phyloP scores from a whole-genome alignment of 331 rosid genomes.

The Acacia pycnantha region DNA sequence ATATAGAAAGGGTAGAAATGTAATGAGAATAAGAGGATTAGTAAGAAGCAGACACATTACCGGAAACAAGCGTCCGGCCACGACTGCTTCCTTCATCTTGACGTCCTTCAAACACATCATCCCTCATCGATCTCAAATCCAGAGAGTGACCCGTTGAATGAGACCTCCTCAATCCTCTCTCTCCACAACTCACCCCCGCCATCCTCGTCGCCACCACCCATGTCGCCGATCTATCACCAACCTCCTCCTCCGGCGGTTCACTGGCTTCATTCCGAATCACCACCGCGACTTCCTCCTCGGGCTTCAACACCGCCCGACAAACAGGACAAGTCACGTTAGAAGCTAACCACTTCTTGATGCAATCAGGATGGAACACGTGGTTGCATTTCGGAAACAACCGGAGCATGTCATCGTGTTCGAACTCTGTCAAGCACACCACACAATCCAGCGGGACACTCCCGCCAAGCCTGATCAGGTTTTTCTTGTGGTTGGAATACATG shows the following conservation, averaged over 20 bases:
- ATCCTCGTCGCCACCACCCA: neutral
- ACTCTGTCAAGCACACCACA: conserved; percentile 59
- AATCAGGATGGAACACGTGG: conserved; percentile 53
- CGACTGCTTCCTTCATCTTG: neutral
- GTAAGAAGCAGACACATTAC: neutral
- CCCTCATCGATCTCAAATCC: conserved; percentile 15
- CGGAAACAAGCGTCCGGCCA: neutral
- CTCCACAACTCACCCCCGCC: neutral
- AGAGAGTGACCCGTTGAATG: conserved; percentile 34
- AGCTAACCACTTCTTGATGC: conserved; percentile 55
- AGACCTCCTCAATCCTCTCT: conserved; percentile 23
- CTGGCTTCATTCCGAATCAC: neutral
- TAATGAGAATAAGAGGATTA: neutral
- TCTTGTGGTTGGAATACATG: conserved; percentile 28
- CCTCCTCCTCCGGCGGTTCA: neutral
- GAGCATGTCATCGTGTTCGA: conserved; percentile 39
- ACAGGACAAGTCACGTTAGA: conserved; percentile 58
- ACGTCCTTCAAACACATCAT: neutral
- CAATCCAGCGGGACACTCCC: conserved; percentile 38
- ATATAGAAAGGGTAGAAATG: too few species aligned
- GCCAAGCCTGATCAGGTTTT: neutral
- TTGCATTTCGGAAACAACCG: neutral
- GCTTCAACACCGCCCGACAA: conserved; percentile 38
- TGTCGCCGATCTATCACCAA: neutral
- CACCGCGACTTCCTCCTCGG: neutral